Evolutionary conservation across 352 stramenopile species (phyloP), one percentile per base, ranked within the genome.

Genomic region (Pythium apleroticum): DNA sequence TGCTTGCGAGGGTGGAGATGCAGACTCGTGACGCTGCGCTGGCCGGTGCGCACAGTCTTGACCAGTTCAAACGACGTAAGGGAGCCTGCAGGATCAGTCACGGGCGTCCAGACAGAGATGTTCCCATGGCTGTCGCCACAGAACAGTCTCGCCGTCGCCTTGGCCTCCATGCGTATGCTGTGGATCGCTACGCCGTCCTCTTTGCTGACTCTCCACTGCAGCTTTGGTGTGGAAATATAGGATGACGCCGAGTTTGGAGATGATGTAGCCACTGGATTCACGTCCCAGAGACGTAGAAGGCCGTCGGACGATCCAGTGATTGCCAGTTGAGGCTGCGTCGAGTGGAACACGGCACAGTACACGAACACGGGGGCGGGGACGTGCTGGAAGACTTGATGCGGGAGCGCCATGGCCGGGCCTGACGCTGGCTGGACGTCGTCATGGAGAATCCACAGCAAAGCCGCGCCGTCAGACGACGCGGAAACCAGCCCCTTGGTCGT

Each of bases 301-400:
- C 84, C 79, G 61, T 91, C 79, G 0, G 80, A 89, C 7, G 80
- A 70, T 5, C 78, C 83, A 7, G 69, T 84, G 28, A 89, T n/a
- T 5, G 77, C 61, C 11, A 86, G 52, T 11, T 75, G 63, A 14
- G 62, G 64, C 10, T 68, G 37, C 0, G 28, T 68, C 12, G 62
- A 33, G 37, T 89, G 71, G 63, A 90, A 92, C 8, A 78, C 69
- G 1, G 76, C 77, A 46, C 80, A 86, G 60, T 89, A 91, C 10
- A 91, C 84, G 52, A 89, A 89, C 14, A 68, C 77, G 12, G 77
- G 81, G 3, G 66, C 56, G 5, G 78, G 78, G 10, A 84, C 72
- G 63, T 92, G 84, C 10, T 88, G 78, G 63, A 80, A 88, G 33
- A 84, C 27, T 39, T 52, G 33, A 52, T 17, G 8, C 9, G 43